Evolutionary conservation across 2,329 filamentous ascomycete genomes (phyloP).

Genomic region (Phialemoniopsis sp.): DNA sequence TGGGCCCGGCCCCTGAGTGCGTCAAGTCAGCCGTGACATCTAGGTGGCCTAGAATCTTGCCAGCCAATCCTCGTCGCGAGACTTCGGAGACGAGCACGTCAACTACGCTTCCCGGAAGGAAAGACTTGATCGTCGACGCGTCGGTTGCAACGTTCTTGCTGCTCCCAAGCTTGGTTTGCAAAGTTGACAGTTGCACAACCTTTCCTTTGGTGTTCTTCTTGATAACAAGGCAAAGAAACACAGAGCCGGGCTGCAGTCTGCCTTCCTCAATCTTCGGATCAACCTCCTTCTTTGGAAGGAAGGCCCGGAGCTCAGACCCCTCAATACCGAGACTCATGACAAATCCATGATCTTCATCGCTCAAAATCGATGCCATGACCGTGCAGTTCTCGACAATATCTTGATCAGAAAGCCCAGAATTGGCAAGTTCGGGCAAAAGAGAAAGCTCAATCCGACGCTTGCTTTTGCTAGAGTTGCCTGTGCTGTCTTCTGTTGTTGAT

Average conservation of each 20-base stretch:
- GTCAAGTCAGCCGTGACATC: conserved; percentile 88
- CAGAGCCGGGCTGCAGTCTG: conserved; percentile 72
- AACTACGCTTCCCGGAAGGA: conserved; percentile 86
- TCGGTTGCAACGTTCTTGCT: conserved; percentile 63
- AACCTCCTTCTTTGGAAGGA: conserved; percentile 81
- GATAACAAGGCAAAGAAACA: conserved; percentile 78
- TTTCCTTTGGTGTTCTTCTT: conserved; percentile 74
- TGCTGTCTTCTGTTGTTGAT: conserved; percentile 67
- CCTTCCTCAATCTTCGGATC: conserved; percentile 61
- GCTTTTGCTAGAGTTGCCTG: conserved; percentile 48
- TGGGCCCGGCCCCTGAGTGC: conserved; percentile 75
- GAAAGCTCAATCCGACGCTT: conserved; percentile 87
- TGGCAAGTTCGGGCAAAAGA: conserved; percentile 73
- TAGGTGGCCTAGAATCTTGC: conserved; percentile 88
- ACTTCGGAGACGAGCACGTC: conserved; percentile 80
- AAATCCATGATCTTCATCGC: conserved; percentile 93
- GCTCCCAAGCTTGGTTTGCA: conserved; percentile 65
- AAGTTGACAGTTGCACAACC: conserved; percentile 79
- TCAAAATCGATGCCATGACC: conserved; percentile 82
- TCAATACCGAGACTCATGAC: conserved; percentile 87
- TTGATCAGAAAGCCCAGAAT: conserved; percentile 67
- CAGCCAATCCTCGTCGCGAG: conserved; percentile 69
- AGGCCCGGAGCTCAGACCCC: conserved; percentile 66
- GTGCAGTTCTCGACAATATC: conserved; percentile 73
- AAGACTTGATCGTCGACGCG: conserved; percentile 68